Percentiles rank a stretch among this genome's conserved stretches.
Conservation (phyloP, 176 grass and related monocot genomes). For the Oryza longistaminata region DNA sequence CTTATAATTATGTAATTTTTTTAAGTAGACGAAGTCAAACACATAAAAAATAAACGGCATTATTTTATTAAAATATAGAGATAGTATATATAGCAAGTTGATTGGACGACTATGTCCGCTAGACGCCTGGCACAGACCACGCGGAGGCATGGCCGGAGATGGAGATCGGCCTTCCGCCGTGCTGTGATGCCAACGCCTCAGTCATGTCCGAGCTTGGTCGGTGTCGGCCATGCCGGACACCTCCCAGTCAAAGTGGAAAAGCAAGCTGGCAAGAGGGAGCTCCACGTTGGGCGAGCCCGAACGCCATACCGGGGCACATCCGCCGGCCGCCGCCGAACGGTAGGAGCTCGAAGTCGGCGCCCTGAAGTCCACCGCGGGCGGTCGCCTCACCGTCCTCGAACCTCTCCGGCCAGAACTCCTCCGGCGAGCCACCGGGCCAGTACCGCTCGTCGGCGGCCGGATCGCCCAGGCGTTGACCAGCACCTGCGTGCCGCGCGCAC, state of each 20-base stretch:
- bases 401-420: constrained; percentile 18
- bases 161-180: no score
- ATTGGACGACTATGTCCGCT: no score
- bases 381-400: not conserved
- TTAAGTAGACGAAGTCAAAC: no score
- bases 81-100: no score
- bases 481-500: no score
- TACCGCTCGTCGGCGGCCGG: constrained; percentile 20
- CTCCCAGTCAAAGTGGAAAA: constrained; percentile 37
- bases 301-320: not conserved
- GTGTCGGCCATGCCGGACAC: not conserved
- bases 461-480: constrained; percentile 47
- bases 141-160: no score
- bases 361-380: not conserved
- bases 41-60: no score
- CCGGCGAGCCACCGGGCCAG: constrained; percentile 11
- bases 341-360: not conserved
- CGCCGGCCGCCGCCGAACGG: constrained; percentile 31
- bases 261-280: constrained; percentile 16
- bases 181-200: no score
- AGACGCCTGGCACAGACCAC: no score
- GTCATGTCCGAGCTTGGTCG: constrained; percentile 15
- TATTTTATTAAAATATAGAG: no score
- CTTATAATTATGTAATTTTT: no score
- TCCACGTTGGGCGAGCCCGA: constrained; percentile 33